A percentile compares a stretch with the other conserved stretches of the same genome.
Conservation (phyloP, 176 grass and related monocot genomes). For the Aegilops longissima region DNA sequence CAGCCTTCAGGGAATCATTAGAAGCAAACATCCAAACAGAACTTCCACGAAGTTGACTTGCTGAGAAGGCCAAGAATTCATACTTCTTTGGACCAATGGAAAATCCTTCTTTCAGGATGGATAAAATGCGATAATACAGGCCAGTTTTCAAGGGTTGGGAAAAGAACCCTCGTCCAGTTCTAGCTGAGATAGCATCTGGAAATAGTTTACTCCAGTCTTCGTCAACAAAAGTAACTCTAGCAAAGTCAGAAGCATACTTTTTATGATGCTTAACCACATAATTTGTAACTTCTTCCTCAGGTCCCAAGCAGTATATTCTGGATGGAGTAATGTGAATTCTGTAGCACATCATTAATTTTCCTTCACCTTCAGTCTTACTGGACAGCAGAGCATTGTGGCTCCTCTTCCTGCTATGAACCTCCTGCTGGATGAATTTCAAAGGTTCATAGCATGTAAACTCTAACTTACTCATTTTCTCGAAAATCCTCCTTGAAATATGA, state of each 20-base stretch:
- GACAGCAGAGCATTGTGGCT: conserved; percentile 19
- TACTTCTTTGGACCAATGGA: conserved; percentile 76
- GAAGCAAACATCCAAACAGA: conserved; percentile 99
- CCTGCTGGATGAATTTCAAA: conserved; percentile 60
- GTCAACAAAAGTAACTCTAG: conserved; percentile 92
- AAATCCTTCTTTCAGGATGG: conserved; percentile 80
- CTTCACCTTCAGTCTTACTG: conserved; percentile 34
- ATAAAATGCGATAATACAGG: conserved; percentile 67
- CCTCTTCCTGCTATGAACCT: conserved; percentile 46
- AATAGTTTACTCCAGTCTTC: conserved; percentile 94
- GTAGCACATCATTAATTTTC: conserved; percentile 68
- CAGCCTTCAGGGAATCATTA: conserved; percentile 63
- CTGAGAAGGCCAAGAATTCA: conserved; percentile 95
- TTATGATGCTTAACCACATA: conserved; percentile 76
- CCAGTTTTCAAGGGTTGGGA: conserved; percentile 74
- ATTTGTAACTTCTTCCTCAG: conserved; percentile 81
- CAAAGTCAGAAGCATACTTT: conserved; percentile 75
- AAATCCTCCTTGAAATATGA: conserved; percentile 56
- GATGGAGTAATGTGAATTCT: conserved; percentile 86
- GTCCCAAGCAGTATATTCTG: conserved; percentile 86
- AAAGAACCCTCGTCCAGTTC: conserved; percentile 58
- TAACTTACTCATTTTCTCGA: conserved; percentile 80
- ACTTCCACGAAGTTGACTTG: conserved; percentile 86
- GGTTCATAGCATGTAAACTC: conserved; percentile 74
- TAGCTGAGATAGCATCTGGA: conserved; percentile 62